These are phyloP conservation scores for Dalbergia oliveri DNA, from an alignment of 306 rosid genomes.

Conservation along the genomic window DNA sequence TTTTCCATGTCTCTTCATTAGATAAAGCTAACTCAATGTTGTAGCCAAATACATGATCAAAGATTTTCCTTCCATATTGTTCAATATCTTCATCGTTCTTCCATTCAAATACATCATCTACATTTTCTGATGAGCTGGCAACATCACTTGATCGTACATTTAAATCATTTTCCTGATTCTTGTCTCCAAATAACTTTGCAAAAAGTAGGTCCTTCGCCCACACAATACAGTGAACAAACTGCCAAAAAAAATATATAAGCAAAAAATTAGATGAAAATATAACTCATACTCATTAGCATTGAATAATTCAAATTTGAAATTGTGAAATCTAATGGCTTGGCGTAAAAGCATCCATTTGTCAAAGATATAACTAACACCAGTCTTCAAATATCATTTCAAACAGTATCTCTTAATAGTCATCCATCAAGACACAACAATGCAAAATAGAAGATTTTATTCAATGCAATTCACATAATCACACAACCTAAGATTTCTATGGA, in stretches of 20 bases:
- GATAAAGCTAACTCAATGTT: slow-evolving; percentile 91
- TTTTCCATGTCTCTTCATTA: slow-evolving; percentile 97
- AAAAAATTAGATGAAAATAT: slow-evolving; percentile 27
- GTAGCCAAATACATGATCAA: slow-evolving; percentile 97
- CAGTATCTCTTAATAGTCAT: slow-evolving; percentile 7
- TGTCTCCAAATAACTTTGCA: slow-evolving; percentile 91
- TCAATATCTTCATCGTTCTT: slow-evolving; percentile 80
- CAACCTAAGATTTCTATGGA: neutral
- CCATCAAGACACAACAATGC: slow-evolving; percentile 19
- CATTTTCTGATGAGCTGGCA: slow-evolving; percentile 81
- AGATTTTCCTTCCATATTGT: slow-evolving; percentile 90
- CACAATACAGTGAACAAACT: slow-evolving; percentile 98
- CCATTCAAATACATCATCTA: slow-evolving; percentile 82
- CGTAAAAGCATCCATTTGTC: neutral
- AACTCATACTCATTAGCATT: neutral
- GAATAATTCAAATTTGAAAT: neutral
- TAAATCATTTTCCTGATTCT: slow-evolving; percentile 91
- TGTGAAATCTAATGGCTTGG: slow-evolving; percentile 5
- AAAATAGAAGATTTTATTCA: neutral
- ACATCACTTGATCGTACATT: slow-evolving; percentile 88
- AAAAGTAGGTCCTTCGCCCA: slow-evolving; percentile 99
- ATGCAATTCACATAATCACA: slow-evolving; percentile 3
- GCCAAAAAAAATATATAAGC: slow-evolving; percentile 29
- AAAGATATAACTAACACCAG: neutral
- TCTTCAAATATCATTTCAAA: slow-evolving; percentile 27